Evolutionary conservation across 2,329 filamentous ascomycete species (phyloP).

Genomic region (Drechmeria coniospora): DNA sequence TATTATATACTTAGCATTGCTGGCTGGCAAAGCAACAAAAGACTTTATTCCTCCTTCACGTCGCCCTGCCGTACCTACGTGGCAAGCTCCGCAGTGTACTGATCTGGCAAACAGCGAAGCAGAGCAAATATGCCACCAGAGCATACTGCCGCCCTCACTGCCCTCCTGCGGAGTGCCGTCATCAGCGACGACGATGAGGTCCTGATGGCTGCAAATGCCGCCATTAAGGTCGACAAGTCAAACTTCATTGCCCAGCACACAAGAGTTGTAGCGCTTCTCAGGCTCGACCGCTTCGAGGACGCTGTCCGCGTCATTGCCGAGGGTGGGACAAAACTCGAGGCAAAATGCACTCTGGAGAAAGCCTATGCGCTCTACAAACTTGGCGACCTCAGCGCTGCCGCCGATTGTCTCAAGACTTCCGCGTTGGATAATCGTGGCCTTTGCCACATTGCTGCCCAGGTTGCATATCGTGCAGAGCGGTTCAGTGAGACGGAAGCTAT

Average conservation of each 20-base stretch:
- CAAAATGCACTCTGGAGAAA: conserved; percentile 50
- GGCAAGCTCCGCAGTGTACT: too few relatives aligned
- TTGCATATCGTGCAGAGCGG: conserved; percentile 59
- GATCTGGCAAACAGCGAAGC: too few relatives aligned
- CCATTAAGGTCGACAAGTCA: conserved; percentile 44
- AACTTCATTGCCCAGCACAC: conserved; percentile 49
- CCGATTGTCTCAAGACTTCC: conserved; percentile 22
- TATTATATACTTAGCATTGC: too few relatives aligned
- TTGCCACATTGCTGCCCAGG: conserved; percentile 45
- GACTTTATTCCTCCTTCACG: too few relatives aligned
- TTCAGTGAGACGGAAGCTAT: conserved; percentile 51
- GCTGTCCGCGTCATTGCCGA: conserved; percentile 54
- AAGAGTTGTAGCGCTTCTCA: conserved; percentile 59
- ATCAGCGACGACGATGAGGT: conserved; percentile 62
- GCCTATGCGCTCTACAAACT: conserved; percentile 76
- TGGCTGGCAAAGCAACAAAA: conserved; percentile 3
- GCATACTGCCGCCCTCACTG: conserved; percentile 33
- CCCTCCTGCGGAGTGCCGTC: conserved; percentile 36
- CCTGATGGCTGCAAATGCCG: conserved; percentile 46
- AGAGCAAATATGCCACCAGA: conserved; percentile 25
- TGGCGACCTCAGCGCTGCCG: conserved; percentile 53
- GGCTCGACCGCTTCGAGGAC: conserved; percentile 70
- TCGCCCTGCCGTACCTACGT: too few relatives aligned
- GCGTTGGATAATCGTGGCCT: conserved; percentile 19
- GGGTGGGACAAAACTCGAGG: conserved; percentile 43